Base-by-base conservation (phyloP, 768 basidiomycete species). In the Pholiota molesta region DNA sequence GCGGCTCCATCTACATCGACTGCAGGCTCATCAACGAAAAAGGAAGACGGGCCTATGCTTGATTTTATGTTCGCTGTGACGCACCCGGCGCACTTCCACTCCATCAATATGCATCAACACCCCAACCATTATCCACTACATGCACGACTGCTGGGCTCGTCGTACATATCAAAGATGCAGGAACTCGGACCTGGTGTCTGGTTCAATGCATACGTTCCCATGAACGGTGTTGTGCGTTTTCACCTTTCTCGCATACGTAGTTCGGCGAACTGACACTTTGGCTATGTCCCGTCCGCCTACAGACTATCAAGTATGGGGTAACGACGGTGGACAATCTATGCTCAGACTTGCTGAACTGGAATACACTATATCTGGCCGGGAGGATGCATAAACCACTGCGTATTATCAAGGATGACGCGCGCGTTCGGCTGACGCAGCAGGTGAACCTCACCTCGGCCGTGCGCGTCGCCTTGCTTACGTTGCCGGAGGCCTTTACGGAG, bases 1-100 rank as follows among this genome's bases (percentile, higher is more conserved):
- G 69, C 72, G 1, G 65, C 56, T 13, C 40, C 66, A 37, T 51
- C 59, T 29, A 26, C 44, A 23, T 39, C 68, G 54, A 47, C 63
- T 17, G 42, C 61, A 14, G 33, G 44, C n/a, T 51, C 65, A 1
- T 14, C 33, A 5, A 37, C 65, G 14, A 55, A 68, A 52, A 70
- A 71, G 21, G 69, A 68, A 13, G 74, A 78, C 17, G 73, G 69
- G 39, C 95, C 95, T 0, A 93, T 99, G 91, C 84, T 98, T 21
- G 97, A 99, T 75, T 97, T 99, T 69, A 86, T 99, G 74, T 94
- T 99, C 73, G 96, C 95, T 0, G 97, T 98, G 49, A 93, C 94
- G 1, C 95, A 97, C 67, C 83, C 97, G 0, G 85, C 83, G 13
- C 94, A 97, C 70, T 99, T 96, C 81, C 97, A 99, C 74, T 92